A percentile compares a stretch with the other conserved stretches of the same genome.
phyloP scores from a whole-genome alignment of 129 eudicot species.

The Centaurea solstitialis region DNA sequence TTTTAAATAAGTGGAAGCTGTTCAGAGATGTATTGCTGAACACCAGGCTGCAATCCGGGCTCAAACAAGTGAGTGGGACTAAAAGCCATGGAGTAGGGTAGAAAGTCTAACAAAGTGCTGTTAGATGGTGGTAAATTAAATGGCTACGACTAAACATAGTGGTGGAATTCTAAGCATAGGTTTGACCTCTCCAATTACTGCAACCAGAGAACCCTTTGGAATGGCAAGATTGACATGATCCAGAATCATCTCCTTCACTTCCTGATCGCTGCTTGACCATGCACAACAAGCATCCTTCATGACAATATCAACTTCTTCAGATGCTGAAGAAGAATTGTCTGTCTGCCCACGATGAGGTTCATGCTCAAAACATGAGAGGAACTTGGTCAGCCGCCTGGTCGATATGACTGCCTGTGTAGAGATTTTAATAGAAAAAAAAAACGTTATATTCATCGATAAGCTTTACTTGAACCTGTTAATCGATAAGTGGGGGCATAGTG shows the following conservation, averaged over 20 bases:
- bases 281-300: conserved; percentile 65
- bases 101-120: background rate
- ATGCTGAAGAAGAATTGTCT: conserved; percentile 17
- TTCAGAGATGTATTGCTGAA: background rate
- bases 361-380: conserved; percentile 65
- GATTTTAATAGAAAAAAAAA: conserved; percentile 1
- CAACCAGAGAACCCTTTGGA: conserved; percentile 80
- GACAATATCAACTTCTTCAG: conserved; percentile 51
- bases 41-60: background rate
- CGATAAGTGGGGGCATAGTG: conserved; percentile 3
- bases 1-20: background rate
- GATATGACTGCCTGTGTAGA: conserved; percentile 80
- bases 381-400: conserved; percentile 71
- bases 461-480: background rate
- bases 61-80: background rate
- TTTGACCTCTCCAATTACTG: conserved; percentile 85
- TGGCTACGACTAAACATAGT: background rate
- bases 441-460: background rate
- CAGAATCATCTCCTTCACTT: conserved; percentile 46
- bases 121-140: background rate
- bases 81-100: background rate
- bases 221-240: conserved; percentile 56
- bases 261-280: conserved; percentile 68
- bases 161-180: background rate
- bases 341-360: conserved; percentile 19